Conservation (phyloP, 768 basidiomycete genomes). For the Leccinum variicolor region DNA sequence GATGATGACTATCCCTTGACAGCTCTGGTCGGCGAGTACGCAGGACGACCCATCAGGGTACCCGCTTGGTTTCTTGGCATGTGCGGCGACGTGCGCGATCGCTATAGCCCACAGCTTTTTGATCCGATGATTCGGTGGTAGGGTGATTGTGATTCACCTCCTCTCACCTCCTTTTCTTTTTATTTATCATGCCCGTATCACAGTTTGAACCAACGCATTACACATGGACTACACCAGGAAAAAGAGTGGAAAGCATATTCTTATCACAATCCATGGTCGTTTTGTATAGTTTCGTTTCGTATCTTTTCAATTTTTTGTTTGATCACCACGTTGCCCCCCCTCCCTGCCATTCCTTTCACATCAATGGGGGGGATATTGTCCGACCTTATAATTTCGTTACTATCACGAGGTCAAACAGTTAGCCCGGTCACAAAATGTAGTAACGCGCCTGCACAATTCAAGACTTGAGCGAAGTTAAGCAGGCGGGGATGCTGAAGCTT, state of each 20-base stretch:
- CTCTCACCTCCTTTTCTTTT: not conserved
- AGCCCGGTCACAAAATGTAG: too few species aligned
- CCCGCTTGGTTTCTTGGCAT: conserved; percentile 69
- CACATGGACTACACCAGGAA: not conserved
- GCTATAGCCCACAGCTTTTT: conserved; percentile 71
- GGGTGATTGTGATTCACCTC: not conserved
- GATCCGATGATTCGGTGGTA: conserved; percentile 63
- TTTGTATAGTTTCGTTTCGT: not conserved
- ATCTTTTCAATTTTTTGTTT: not conserved
- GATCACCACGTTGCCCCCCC: not conserved
- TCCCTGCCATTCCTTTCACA: not conserved
- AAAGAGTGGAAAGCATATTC: not conserved
- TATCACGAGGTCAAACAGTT: too few species aligned
- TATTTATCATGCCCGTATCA: not conserved
- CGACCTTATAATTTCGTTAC: not conserved
- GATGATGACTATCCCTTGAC: conserved; percentile 4
- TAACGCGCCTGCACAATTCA: too few species aligned
- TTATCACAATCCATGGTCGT: not conserved
- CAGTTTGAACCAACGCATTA: not conserved
- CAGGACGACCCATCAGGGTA: conserved; percentile 67
- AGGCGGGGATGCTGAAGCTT: too few species aligned
- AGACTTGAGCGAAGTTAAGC: too few species aligned
- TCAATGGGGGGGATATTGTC: not conserved
- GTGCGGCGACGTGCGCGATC: conserved; percentile 56
- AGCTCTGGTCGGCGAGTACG: conserved; percentile 77